phyloP scores from a whole-genome alignment of 2,329 filamentous ascomycete genomes.

The Helotiales sp. region DNA sequence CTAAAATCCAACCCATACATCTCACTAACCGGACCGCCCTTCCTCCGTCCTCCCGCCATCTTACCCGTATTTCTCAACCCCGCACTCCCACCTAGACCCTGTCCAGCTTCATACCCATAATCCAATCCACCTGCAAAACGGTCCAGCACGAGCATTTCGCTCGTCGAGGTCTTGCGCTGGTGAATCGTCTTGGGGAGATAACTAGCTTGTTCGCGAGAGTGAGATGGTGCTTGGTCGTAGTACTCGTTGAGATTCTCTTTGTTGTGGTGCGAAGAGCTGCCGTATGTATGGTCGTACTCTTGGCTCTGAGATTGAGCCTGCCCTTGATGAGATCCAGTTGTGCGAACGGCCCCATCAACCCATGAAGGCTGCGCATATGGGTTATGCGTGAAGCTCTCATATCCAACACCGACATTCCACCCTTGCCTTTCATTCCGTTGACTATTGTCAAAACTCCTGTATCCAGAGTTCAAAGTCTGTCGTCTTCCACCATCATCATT shows the following conservation, averaged over 20 bases:
- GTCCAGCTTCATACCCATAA: constrained; percentile 32
- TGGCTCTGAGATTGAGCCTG: constrained; percentile 3
- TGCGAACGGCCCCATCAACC: neutral
- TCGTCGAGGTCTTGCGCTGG: constrained; percentile 24
- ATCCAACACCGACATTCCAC: constrained; percentile 19
- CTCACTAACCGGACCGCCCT: constrained; percentile 21
- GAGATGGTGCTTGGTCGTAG: constrained; percentile 14
- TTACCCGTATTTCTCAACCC: constrained; percentile 24
- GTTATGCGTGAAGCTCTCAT: constrained; percentile 13
- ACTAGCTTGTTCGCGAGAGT: constrained; percentile 11
- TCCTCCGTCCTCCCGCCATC: constrained; percentile 17
- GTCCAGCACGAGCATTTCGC: constrained; percentile 37
- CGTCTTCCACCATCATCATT: neutral
- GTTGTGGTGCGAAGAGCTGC: constrained; percentile 17
- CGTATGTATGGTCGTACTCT: constrained; percentile 36
- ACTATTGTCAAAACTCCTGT: constrained; percentile 11
- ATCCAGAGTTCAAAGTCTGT: neutral
- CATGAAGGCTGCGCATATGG: neutral
- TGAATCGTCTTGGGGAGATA: constrained; percentile 20
- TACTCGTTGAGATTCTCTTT: constrained; percentile 25
- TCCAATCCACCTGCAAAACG: constrained; percentile 33
- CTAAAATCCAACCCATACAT: constrained; percentile 34
- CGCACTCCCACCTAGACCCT: constrained; percentile 30
- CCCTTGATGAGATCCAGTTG: neutral
- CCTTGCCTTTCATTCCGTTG: constrained; percentile 4